Base-by-base conservation (phyloP, 495 filamentous ascomycete species). In the Penicillium parvum region DNA sequence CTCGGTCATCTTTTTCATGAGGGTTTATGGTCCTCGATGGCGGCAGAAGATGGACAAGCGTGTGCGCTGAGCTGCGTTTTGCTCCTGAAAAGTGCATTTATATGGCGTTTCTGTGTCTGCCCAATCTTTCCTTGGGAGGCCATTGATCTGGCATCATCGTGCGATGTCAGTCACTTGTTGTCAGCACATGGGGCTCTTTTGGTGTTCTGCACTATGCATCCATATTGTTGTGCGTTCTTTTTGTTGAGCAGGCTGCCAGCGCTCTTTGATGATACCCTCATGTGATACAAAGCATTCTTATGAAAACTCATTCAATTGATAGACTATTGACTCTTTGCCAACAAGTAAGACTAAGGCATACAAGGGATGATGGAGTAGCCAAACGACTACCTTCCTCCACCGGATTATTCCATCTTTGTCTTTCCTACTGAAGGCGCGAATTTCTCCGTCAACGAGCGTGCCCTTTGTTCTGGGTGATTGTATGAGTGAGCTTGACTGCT, bases 1-100 rank as follows among this genome's bases (percentile, higher is more conserved):
- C 37, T 40, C 64, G 7, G 79, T 82, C 10, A 76, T 95, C 17
- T 79, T 76, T 66, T 63, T 74, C 3, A 83, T 96, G 72, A 76
- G 72, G 61, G 69, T 69, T 33, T 85, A 68, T 44, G 84, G 82
- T 0, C 71, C 77, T 12, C 63, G 63, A 29, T 92, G 88, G 89
- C 73, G 88, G 59, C 54, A 69, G 49, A 62, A 56, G 34, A 88
- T 92, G 86, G 81, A 85, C 47, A 61, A 66, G 52, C 63, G 68
- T 14, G 52, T 53, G 55, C 48, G 46, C 9, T 68, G 36, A 51
- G 9, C 0, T 29, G 12, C 15, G 20, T 10, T 18, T 34, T 26
- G 19, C 15, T 28, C 11, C n/a, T 7, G 16, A n/a, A 3, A 14
- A 12, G 35, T 14, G 15, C 23, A 35, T 44, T 18, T 7, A 44